Evolutionary conservation across 2,329 filamentous ascomycete species (phyloP), one percentile per base, ranked within the genome.

Genomic region (Davidsoniella virescens): DNA sequence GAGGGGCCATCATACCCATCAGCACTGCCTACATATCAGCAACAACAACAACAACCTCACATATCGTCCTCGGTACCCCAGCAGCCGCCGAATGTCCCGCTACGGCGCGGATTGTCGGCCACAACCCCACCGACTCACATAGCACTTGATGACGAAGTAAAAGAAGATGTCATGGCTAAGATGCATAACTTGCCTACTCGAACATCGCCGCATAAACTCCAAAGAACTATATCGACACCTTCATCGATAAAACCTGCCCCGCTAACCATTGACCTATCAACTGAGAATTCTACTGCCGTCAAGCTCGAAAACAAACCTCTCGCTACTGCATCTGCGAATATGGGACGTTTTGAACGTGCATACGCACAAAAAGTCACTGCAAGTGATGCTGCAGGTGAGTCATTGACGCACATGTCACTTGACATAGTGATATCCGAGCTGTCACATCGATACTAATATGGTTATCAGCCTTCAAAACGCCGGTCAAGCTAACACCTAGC

Each of bases 1-100:
- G 44, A 23, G 29, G 44, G 16, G 17, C 25, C 12, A 18, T 36
- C 41, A 45, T 23, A 37, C 39, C 44, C 47, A 45, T 38, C 39
- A 44, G 18, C 51, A 42, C 7, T 48, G 50, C 56, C 48, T 56
- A 45, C 54, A 60, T 64, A 55, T 52, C 46, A 57, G 60, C 55
- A 47, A 62, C 51, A 64, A 66, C 18, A 57, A 60, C 55, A 47
- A 62, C 51, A 64, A 66, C 18, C 10, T 20, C 17, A 4, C 26
- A 20, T 37, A 17, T 9, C 7, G 16, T 2, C 14, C 17, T 17
- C 16, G n/a, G 16, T 18, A 50, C 60, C 65, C 44, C 58, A 63
- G 57, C 55, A 23, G 59, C 62, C 8, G 63, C 62, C 6, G 54
- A 29, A 8, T 29, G 26, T 29, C 7, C 26, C 26, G 26, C 26